Evolutionary conservation across 371 early-diverging fungal genomes (phyloP).

Genomic region (Haplosporangium sp.): DNA sequence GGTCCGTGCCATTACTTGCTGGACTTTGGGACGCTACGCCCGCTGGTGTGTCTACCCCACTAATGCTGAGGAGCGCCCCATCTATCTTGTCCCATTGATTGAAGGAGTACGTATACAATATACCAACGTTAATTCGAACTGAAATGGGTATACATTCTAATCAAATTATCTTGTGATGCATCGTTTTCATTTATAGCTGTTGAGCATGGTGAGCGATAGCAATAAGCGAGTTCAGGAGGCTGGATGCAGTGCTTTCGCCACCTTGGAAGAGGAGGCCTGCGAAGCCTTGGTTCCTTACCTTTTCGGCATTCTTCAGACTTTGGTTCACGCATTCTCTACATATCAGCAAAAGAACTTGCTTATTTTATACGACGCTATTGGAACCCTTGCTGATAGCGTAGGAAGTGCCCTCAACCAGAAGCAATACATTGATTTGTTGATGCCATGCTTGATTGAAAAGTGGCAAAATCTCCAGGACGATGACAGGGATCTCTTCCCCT

Average conservation of each 20-base stretch:
- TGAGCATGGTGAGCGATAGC: constrained; percentile 84
- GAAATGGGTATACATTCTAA: too few relatives aligned
- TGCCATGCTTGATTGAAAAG: constrained; percentile 87
- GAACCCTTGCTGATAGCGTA: constrained; percentile 93
- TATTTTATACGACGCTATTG: constrained; percentile 93
- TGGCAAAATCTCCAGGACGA: constrained; percentile 85
- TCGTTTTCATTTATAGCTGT: constrained; percentile 58
- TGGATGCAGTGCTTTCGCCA: constrained; percentile 94
- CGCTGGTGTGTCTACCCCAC: constrained; percentile 82
- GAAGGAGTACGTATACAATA: constrained; percentile 68
- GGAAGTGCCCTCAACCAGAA: constrained; percentile 83
- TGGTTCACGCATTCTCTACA: constrained; percentile 80
- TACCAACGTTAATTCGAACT: background rate
- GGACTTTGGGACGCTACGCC: constrained; percentile 95
- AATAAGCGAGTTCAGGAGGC: constrained; percentile 97
- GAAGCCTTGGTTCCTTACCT: constrained; percentile 85
- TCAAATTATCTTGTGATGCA: background rate
- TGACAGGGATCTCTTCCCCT: constrained; percentile 89
- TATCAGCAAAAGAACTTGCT: constrained; percentile 92
- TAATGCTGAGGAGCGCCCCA: constrained; percentile 68
- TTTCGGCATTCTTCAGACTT: constrained; percentile 79
- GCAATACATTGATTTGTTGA: constrained; percentile 77
- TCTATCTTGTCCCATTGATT: constrained; percentile 86
- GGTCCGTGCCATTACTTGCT: constrained; percentile 96
- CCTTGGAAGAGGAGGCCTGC: constrained; percentile 90